Evolutionary conservation across 139 green algal species (phyloP).

Genomic region (Nannochloris sp.): DNA sequence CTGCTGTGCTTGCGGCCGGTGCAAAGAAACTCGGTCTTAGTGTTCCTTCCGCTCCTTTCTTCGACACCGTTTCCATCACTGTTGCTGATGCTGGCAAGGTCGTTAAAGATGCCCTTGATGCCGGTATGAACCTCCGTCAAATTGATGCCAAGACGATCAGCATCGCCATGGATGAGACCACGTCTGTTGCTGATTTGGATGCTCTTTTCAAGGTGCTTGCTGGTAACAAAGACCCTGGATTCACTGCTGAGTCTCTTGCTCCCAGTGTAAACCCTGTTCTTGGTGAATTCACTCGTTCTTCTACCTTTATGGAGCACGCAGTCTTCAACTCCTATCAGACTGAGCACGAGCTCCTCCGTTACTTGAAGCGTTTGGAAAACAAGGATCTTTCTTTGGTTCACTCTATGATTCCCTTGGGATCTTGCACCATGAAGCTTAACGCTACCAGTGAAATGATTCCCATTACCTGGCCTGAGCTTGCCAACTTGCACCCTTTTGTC

Average conservation of each 20-base stretch:
- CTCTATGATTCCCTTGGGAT: conserved; percentile 97
- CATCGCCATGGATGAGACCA: conserved; percentile 93
- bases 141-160: conserved; percentile 60
- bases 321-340: conserved; percentile 93
- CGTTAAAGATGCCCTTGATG: conserved; percentile 13
- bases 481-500: conserved; percentile 92
- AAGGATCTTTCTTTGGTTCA: conserved; percentile 91
- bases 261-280: not conserved
- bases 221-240: conserved; percentile 46
- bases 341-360: conserved; percentile 91
- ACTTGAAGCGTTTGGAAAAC: conserved; percentile 96
- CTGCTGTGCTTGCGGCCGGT: conserved; percentile 66
- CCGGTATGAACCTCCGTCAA: conserved; percentile 79
- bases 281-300: conserved; percentile 46
- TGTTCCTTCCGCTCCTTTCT: conserved; percentile 64
- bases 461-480: conserved; percentile 96
- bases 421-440: conserved; percentile 99
- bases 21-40: conserved; percentile 66
- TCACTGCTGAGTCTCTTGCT: conserved; percentile 72
- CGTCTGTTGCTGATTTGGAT: conserved; percentile 80
- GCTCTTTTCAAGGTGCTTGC: conserved; percentile 70
- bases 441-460: conserved; percentile 94
- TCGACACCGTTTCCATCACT: conserved; percentile 87
- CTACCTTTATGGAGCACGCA: conserved; percentile 68
- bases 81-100: conserved; percentile 32